Conservation (phyloP, 2,329 filamentous ascomycete species). For the Cladorrhinum sp. region DNA sequence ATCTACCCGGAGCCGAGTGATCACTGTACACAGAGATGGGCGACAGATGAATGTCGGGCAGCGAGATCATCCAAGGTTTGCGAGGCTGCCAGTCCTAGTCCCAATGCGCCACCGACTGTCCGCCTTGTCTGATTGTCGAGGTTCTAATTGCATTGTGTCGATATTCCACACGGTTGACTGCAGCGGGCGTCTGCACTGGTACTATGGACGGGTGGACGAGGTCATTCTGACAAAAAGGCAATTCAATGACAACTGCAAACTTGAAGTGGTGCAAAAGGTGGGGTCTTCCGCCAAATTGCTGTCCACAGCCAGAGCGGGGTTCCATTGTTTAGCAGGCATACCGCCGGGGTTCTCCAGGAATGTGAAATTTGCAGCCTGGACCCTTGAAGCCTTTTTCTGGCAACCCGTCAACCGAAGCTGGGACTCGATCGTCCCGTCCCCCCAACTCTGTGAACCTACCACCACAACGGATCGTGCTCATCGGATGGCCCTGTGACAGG, state of each 20-base stretch:
- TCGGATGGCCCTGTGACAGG: constrained; percentile 6
- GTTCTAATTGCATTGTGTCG: neutral
- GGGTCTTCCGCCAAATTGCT: neutral
- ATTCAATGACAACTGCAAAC: neutral
- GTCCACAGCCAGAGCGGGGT: too few species aligned
- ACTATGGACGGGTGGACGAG: neutral
- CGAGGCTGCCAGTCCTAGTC: neutral
- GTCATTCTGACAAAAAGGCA: neutral
- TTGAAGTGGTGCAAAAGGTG: constrained; percentile 4
- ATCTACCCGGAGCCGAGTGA: constrained; percentile 1
- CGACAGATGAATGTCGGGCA: neutral
- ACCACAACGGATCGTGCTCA: neutral
- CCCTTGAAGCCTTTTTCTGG: constrained; percentile 8
- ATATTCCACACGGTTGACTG: neutral
- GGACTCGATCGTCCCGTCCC: neutral
- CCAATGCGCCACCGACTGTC: neutral
- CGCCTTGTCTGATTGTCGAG: constrained; percentile 7
- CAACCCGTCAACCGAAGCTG: constrained; percentile 1
- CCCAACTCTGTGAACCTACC: neutral
- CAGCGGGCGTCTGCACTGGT: neutral
- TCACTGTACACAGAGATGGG: neutral
- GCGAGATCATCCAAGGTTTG: neutral
- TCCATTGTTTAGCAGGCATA: neutral
- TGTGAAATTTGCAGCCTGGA: constrained; percentile 2
- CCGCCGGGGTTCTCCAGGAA: constrained; percentile 7